Evolutionary conservation across 345 rosid genomes (phyloP), one percentile per base, ranked within the genome.

Genomic region (Citrus hindsii): DNA sequence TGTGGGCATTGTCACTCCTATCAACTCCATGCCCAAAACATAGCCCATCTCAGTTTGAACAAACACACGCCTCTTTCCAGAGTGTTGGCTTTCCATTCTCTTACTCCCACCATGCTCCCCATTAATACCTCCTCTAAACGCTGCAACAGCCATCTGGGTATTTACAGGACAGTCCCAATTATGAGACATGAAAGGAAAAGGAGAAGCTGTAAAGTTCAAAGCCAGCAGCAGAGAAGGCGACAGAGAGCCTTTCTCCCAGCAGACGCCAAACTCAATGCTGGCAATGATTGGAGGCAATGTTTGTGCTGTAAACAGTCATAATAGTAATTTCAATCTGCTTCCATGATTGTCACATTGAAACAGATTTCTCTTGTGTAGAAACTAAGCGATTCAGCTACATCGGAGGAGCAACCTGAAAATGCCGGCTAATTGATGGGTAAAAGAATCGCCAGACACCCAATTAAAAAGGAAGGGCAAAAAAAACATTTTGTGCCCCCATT

Each of bases 31-130:
- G 12, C 90, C 90, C 79, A 90, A 80, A 58, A 90, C 92, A 85
- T 88, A 90, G 7, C 94, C 92, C 10, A 88, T 87, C 81, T 90
- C 92, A 2, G 94, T 90, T 69, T 90, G 92, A 65, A 90, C 92
- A 37, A 90, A 90, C 16, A 90, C 91, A 62, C 92, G 84, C 79
- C 92, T 89, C 76, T 87, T 64, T 14, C 89, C 89, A 24, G 89
- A 69, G 83, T 84, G 84, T n/a, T 81, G 83, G n/a, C 92, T 84
- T 90, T 82, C 88, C 77, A 56, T 81, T 66, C 79, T 83, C 35
- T 72, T 84, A 48, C 83, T 89, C 77, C 63, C 82, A 62, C 80
- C 74, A 51, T 79, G 87, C 16, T 86, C 90, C 25, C 91, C 81
- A 35, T n/a, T 79, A 27, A 85, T 79, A 1, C 84, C 84, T 59